A percentile compares a stretch with the other conserved stretches of the same genome.
Evolutionary conservation across 2,329 filamentous ascomycete species (phyloP).

Genomic region (Clarireedia homoeocarpa): DNA sequence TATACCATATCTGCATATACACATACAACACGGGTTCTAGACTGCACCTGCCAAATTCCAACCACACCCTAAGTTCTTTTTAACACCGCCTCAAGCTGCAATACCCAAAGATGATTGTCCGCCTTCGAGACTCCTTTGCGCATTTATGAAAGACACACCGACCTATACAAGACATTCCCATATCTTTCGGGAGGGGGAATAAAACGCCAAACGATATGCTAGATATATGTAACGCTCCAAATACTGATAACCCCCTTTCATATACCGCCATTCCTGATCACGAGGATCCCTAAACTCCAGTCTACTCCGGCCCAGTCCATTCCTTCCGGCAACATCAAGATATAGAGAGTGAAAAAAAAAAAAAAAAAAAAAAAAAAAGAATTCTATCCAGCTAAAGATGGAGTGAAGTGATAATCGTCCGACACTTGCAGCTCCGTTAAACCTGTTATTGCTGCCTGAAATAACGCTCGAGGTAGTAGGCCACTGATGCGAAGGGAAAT

Average conservation of each 20-base stretch:
- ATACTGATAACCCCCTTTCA: background rate
- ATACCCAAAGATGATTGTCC: background rate
- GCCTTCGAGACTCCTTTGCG: background rate
- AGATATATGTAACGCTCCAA: background rate
- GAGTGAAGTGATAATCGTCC: no score
- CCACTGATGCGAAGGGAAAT: no score
- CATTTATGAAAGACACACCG: background rate
- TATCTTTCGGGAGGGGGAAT: background rate
- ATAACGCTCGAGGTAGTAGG: no score
- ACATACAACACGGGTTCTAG: no score
- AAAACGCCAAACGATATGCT: constrained; percentile 4
- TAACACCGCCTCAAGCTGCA: background rate
- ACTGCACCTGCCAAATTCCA: background rate
- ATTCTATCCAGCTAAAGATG: no score
- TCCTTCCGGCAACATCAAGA: background rate
- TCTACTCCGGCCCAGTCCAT: background rate
- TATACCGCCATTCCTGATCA: background rate
- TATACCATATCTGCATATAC: background rate
- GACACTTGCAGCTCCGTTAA: no score
- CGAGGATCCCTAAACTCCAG: constrained; percentile 1
- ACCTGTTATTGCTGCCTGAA: no score
- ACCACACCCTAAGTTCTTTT: background rate
- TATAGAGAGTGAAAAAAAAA: background rate
- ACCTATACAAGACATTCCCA: background rate
- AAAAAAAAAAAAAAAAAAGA: background rate